These are phyloP conservation scores for Rutstroemia sp. DNA, from an alignment of 2,329 filamentous ascomycete genomes.

Conservation along the genomic window DNA sequence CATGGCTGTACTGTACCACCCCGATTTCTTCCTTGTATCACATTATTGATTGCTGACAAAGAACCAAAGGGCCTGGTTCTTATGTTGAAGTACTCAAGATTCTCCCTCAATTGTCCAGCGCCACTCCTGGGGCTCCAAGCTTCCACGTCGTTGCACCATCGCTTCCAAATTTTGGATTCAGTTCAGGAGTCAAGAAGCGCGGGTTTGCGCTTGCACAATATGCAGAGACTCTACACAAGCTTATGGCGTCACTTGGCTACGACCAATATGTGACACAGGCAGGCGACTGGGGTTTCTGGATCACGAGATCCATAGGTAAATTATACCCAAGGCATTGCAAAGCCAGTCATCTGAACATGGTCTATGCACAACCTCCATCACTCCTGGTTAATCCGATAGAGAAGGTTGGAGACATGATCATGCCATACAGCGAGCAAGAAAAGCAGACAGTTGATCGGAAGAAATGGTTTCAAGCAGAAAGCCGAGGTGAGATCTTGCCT, in stretches of 20 bases:
- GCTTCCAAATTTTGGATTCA: conserved; percentile 48
- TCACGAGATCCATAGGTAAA: conserved; percentile 54
- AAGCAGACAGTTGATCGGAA: conserved; percentile 38
- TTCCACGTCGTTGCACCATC: conserved; percentile 54
- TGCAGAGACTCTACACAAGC: conserved; percentile 55
- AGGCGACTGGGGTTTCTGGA: conserved; percentile 64
- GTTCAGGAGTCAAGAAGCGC: conserved; percentile 34
- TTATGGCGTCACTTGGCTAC: conserved; percentile 65
- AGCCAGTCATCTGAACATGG: conserved; percentile 57
- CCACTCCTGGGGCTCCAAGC: conserved; percentile 27
- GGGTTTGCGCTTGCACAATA: conserved; percentile 55
- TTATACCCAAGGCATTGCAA: conserved; percentile 50
- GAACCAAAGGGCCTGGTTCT: conserved; percentile 49
- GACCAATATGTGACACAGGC: conserved; percentile 54
- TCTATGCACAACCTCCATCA: conserved; percentile 40
- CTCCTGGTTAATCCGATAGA: conserved; percentile 47
- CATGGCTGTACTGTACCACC: conserved; percentile 33
- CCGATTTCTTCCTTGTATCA: background rate
- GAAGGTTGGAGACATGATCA: conserved; percentile 47
- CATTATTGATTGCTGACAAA: background rate
- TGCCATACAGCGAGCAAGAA: conserved; percentile 46
- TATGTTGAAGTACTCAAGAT: conserved; percentile 61
- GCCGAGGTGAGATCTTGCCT: conserved; percentile 11
- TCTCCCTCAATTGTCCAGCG: conserved; percentile 39
- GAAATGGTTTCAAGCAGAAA: conserved; percentile 49